phyloP scores from a whole-genome alignment of 192 early-diverging fungal species.

The Coemansia sp. region DNA sequence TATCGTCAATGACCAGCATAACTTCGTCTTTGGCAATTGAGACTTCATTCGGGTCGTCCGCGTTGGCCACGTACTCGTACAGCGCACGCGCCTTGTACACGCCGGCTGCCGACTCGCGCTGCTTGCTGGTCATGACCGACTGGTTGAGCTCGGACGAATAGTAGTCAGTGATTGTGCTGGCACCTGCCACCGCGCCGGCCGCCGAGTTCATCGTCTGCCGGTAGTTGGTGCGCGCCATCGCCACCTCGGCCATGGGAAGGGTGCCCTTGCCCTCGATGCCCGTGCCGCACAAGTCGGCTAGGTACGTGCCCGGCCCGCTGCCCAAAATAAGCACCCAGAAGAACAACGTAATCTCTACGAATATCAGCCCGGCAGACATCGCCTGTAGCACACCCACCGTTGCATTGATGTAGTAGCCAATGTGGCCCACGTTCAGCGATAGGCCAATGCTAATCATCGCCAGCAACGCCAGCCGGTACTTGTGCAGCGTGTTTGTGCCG shows the following conservation, averaged over 20 bases:
- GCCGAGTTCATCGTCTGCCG: conserved; percentile 30
- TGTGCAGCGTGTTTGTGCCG: conserved; percentile 31
- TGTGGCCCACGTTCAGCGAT: conserved; percentile 41
- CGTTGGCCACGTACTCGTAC: conserved; percentile 81
- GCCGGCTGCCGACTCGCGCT: conserved; percentile 33
- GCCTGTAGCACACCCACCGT: conserved; percentile 37
- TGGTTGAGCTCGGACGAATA: conserved; percentile 38
- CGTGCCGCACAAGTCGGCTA: conserved; percentile 42
- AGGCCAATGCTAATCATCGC: conserved; percentile 37
- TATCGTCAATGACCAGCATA: conserved; percentile 80
- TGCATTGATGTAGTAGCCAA: conserved; percentile 51
- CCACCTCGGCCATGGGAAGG: conserved; percentile 11
- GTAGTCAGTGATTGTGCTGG: conserved; percentile 38
- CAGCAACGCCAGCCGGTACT: conserved; percentile 48
- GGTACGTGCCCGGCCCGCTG: conserved; percentile 56
- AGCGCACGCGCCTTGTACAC: conserved; percentile 64
- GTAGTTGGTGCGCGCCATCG: conserved; percentile 40
- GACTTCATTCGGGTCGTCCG: conserved; percentile 87
- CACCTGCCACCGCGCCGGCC: conserved; percentile 3
- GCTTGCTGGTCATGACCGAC: conserved; percentile 40
- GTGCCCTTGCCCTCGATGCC: conserved; percentile 31
- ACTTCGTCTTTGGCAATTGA: conserved; percentile 83
- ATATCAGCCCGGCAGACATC: conserved; percentile 50
- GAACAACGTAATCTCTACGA: conserved; percentile 52
- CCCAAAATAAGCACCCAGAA: conserved; percentile 70